Base-by-base conservation (phyloP, 2,329 filamentous ascomycete species). In the Stachybotrys chartarum region DNA sequence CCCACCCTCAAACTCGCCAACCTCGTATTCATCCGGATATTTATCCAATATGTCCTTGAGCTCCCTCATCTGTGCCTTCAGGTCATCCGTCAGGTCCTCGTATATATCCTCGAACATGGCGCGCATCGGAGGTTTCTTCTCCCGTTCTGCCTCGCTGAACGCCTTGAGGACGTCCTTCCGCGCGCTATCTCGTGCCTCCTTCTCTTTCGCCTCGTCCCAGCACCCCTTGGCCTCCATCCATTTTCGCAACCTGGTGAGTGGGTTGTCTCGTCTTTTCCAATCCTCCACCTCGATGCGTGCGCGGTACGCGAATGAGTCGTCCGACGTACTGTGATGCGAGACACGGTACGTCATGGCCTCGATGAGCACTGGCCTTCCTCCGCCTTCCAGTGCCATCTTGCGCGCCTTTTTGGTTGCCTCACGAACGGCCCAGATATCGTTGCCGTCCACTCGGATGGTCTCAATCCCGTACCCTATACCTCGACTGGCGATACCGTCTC, bases 291-390 rank as follows among this genome's bases (percentile, higher is more conserved):
- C 94, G 1, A 97, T 86, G 30, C 88, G 85, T 1, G 92, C 91
- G 8, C 94, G 88, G 75, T 99, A 99, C 0, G 94, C 94, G 66
- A 97, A 99, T 30, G 89, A 94, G 73, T 99, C 94, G 67, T 99
- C 94, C 0, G 89, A 94, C 1, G 94, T 99, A 72, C 91, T 96
- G 75, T 99, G 94, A 69, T 99, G 91, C 7, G 90, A 93, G 48
- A 97, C 92, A n/a, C 94, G 91, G 73, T 99, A 99, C 30, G 90
- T 93, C 90, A 99, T 96, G 55, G 91, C 91, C 73, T 99, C 94
- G 46, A 99, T 87, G 7, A 99, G 76, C 0, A 99, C 82, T 0
- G 91, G 91, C 59, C 82, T 84, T 5, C 90, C 89, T n/a, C 90
- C 90, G 48, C 90, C 85, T 55, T 87, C 77, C 3, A 97, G 79